These are phyloP conservation scores for Taphrina wiesneri DNA, from an alignment of 1,139 yeast genomes.

Conservation along the genomic window DNA sequence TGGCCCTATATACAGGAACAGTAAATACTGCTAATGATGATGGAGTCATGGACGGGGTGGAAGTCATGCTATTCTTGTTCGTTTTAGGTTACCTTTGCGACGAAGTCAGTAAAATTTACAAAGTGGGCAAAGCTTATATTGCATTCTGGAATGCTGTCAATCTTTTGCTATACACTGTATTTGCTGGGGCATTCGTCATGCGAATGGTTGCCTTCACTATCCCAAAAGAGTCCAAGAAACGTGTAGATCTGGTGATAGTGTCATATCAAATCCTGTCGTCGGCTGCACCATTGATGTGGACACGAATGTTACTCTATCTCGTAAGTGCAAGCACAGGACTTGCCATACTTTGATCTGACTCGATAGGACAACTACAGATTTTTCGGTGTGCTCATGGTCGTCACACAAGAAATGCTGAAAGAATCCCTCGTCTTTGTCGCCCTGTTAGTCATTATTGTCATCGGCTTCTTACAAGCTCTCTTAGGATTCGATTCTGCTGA, in stretches of 20 bases:
- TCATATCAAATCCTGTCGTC: conserved; percentile 73
- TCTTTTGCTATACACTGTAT: conserved; percentile 31
- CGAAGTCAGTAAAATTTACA: conserved; percentile 69
- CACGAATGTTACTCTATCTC: conserved; percentile 68
- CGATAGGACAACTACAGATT: conserved; percentile 54
- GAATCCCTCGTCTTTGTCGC: conserved; percentile 81
- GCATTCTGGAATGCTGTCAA: conserved; percentile 83
- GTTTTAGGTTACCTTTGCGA: conserved; percentile 68
- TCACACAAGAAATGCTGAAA: conserved; percentile 79
- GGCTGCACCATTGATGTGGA: conserved; percentile 88
- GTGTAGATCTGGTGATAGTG: conserved; percentile 57
- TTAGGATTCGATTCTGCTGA: conserved; percentile 85
- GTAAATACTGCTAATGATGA: conserved; percentile 55
- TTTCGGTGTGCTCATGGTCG: conserved; percentile 87
- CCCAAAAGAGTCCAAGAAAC: conserved; percentile 45
- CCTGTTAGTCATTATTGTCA: conserved; percentile 63
- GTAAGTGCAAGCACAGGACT: conserved; percentile 48
- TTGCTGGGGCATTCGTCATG: conserved; percentile 49
- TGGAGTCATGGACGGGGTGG: conserved; percentile 52
- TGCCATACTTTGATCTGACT: not conserved
- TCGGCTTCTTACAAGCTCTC: conserved; percentile 85
- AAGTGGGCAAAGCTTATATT: conserved; percentile 66
- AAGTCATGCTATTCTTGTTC: conserved; percentile 61
- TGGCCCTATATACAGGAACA: conserved; percentile 63
- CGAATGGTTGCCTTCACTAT: conserved; percentile 55